Evolutionary conservation across 1,284 basidiomycete species (phyloP), one percentile per base, ranked within the genome.

Genomic region (Filobasidium uniguttulatum): DNA sequence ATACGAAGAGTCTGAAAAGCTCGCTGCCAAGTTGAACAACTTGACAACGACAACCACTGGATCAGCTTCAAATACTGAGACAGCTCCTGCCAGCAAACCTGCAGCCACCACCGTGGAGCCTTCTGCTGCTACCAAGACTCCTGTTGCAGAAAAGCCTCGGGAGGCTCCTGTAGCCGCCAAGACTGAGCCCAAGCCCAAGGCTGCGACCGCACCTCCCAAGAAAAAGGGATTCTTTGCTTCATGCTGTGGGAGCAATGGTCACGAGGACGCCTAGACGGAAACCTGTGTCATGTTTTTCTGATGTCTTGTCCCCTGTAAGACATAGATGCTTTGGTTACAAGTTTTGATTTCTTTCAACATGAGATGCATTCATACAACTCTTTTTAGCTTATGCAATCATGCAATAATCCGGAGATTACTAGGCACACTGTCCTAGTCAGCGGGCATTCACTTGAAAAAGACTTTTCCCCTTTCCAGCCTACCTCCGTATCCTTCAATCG

Each of bases 211-310:
- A 22, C 52, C 58, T 9, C 45, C 47, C 44, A 59, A 59, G 53
- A 66, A 66, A 59, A 60, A 57, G 53, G 60, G 60, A 26, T 60
- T 62, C 23, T 53, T 64, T 17, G 64, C 63, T 56, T 50, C 55
- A 14, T 57, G 58, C 48, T 66, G 64, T 56, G 64, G 64, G 48
- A 59, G 58, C 19, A 54, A 50, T 44, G 56, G 55, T 41, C 52
- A 55, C 46, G 50, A 54, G 48, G 62, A 60, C 44, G 60, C 61
- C 47, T 57, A 60, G 23, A 25, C 31, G 31, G n/a, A n/a, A n/a
- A n/a, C n/a, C n/a, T n/a, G n/a, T n/a, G n/a, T 20, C 36, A 10
- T 9, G 10, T 19, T 20, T 20, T 19, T 38, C 22, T 8, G 9
- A 8, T n/a, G 22, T 9, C 15, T n/a, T n/a, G 10, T 33, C 6